phyloP scores from a whole-genome alignment of 2,329 filamentous ascomycete species.

The Endoconidiophora polonica region DNA sequence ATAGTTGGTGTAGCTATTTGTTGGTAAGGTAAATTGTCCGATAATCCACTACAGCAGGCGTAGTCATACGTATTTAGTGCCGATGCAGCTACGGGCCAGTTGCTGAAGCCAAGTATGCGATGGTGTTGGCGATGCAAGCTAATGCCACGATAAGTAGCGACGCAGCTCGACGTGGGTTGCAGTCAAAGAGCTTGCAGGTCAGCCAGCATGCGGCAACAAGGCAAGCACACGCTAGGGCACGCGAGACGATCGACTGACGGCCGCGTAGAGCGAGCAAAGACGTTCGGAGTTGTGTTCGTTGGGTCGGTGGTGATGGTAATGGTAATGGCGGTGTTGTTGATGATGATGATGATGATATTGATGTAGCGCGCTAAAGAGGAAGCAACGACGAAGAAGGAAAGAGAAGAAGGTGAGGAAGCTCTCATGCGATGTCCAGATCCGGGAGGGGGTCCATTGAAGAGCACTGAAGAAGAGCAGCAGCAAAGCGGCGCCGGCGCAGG shows the following conservation, averaged over 20 bases:
- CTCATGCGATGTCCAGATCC: too few species aligned
- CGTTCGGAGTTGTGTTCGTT: not conserved
- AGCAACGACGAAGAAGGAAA: not conserved
- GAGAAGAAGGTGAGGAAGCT: not conserved
- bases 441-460: not conserved
- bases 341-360: too few species aligned
- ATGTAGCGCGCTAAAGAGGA: too few species aligned
- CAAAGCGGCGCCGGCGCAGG: not conserved
- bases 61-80: not conserved
- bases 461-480: not conserved
- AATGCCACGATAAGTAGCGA: too few species aligned
- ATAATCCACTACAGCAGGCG: too few species aligned
- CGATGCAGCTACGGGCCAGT: not conserved
- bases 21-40: too few species aligned
- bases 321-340: too few species aligned
- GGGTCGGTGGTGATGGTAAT: not conserved
- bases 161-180: too few species aligned
- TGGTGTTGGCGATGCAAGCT: too few species aligned
- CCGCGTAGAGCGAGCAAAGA: not conserved
- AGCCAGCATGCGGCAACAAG: too few species aligned
- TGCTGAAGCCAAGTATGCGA: not conserved
- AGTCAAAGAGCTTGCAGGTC: too few species aligned
- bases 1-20: too few species aligned
- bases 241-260: not conserved
- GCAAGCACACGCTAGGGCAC: not conserved